phyloP scores from a whole-genome alignment of 1,284 basidiomycete species.

The Malassezia slooffiae region DNA sequence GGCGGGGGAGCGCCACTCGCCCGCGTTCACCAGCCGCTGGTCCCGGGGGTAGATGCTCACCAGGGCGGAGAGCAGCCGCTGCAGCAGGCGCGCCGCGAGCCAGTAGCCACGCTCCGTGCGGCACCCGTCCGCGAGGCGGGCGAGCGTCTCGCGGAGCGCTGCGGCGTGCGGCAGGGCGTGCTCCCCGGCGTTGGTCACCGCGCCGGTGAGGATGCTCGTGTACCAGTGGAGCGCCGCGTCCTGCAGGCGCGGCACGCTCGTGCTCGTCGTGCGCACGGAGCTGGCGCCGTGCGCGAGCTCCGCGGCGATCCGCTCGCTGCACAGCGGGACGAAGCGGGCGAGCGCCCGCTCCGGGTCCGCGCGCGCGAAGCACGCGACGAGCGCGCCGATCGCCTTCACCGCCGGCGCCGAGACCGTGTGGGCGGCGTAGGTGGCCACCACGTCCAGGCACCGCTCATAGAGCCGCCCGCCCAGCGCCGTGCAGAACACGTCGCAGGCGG shows the following conservation, averaged over 20 bases:
- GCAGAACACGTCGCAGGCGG: constrained; percentile 72
- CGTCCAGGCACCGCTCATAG: constrained; percentile 72
- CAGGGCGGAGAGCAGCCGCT: constrained; percentile 65
- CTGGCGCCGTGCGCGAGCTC: constrained; percentile 86
- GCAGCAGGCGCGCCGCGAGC: constrained; percentile 67
- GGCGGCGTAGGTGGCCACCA: constrained; percentile 69
- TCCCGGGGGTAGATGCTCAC: constrained; percentile 70
- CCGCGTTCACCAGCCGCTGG: constrained; percentile 68
- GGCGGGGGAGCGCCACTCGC: constrained; percentile 70
- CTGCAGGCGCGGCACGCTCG: constrained; percentile 67
- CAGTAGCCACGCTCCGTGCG: constrained; percentile 82
- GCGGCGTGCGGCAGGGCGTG: constrained; percentile 59
- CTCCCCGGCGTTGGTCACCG: constrained; percentile 24
- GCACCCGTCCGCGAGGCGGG: constrained; percentile 63
- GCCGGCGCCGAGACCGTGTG: constrained; percentile 66
- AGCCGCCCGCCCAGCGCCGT: constrained; percentile 75
- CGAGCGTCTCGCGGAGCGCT: constrained; percentile 60
- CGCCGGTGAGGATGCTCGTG: constrained; percentile 41
- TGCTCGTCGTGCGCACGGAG: constrained; percentile 76
- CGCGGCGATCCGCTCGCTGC: constrained; percentile 65
- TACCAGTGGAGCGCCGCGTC: constrained; percentile 93
- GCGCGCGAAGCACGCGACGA: constrained; percentile 74
- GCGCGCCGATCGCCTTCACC: constrained; percentile 76
- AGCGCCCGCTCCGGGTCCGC: constrained; percentile 68
- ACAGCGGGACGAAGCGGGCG: constrained; percentile 68